These are phyloP conservation scores for Ogataea dorogensis DNA, from an alignment of 805 yeast species.

Conservation along the genomic window DNA sequence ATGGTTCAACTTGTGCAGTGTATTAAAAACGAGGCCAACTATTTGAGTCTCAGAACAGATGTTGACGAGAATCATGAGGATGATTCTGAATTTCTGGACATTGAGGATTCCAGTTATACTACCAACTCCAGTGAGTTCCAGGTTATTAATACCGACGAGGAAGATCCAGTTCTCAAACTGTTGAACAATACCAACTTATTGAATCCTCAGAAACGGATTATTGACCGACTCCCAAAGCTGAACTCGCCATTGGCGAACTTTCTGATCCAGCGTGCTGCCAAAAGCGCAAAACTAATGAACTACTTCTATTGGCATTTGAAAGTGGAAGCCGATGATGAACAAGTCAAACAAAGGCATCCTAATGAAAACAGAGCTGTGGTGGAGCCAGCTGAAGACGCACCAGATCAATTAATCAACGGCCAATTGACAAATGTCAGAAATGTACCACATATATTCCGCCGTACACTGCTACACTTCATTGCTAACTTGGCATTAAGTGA, in stretches of 20 bases:
- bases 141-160: conserved; percentile 28
- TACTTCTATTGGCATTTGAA: conserved; percentile 89
- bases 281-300: conserved; percentile 68
- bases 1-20: conserved; percentile 90
- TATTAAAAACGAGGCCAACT: conserved; percentile 64
- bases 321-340: conserved; percentile 77
- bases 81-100: conserved; percentile 21
- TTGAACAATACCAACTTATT: conserved; percentile 26
- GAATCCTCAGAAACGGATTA: conserved; percentile 14
- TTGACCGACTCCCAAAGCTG: conserved; percentile 24
- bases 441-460: conserved; percentile 24
- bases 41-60: conserved; percentile 25
- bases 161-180: conserved; percentile 27
- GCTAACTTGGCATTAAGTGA: conserved; percentile 23
- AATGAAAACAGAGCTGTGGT: not conserved
- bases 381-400: conserved; percentile 17
- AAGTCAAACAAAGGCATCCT: conserved; percentile 7
- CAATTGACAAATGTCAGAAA: conserved; percentile 6
- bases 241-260: conserved; percentile 70
- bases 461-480: conserved; percentile 32
- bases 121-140: conserved; percentile 35
- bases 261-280: conserved; percentile 66
- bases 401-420: conserved; percentile 13
- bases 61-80: conserved; percentile 21
- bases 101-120: conserved; percentile 28